These are phyloP conservation scores for Chytriomyces sp. DNA, from an alignment of 192 early-diverging fungal species.

Conservation along the genomic window DNA sequence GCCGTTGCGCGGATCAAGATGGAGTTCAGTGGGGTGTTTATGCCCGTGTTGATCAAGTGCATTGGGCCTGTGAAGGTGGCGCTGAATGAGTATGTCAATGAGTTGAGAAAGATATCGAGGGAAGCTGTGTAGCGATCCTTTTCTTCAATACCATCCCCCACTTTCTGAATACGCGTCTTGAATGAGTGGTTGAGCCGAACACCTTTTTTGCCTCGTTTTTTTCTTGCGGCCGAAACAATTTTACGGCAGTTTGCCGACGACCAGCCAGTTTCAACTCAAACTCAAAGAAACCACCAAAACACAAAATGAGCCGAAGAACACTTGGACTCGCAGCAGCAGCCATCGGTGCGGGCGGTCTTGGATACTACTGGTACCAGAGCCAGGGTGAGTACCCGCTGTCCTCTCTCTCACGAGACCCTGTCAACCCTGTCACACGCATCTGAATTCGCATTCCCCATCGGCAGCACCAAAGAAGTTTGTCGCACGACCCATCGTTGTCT, in stretches of 20 bases:
- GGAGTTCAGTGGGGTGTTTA: conserved; percentile 39
- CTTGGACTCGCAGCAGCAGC: conserved; percentile 3
- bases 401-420: not conserved
- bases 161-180: no score
- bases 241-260: not conserved
- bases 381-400: not conserved
- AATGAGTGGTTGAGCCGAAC: not conserved
- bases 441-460: not conserved
- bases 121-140: not conserved
- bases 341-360: not conserved
- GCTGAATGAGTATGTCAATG: conserved; percentile 37
- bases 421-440: no score
- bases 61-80: conserved; percentile 40
- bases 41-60: conserved; percentile 37
- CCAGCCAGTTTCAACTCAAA: not conserved
- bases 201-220: not conserved
- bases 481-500: conserved; percentile 47
- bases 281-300: not conserved
- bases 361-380: conserved; percentile 9
- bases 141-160: no score
- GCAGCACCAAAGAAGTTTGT: conserved; percentile 24
- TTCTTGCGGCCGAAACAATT: not conserved
- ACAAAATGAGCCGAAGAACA: conserved; percentile 8
- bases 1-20: conserved; percentile 28
- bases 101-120: conserved; percentile 28